Percentiles rank a stretch among this genome's conserved stretches.
These are phyloP conservation scores for Elymus sibiricus DNA, from an alignment of 176 grass and related monocot genomes.

Conservation along the genomic window DNA sequence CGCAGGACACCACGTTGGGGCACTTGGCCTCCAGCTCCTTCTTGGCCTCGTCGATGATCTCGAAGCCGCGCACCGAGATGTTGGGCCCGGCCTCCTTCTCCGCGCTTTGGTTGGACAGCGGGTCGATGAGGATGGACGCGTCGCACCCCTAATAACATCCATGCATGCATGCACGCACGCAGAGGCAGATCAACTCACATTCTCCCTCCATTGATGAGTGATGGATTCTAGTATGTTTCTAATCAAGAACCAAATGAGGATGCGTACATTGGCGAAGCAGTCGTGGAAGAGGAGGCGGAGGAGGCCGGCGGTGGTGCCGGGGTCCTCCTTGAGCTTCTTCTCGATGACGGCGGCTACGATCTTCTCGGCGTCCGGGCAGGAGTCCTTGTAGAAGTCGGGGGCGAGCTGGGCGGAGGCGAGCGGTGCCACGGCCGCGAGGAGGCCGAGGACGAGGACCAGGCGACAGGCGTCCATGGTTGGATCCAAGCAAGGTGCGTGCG, in stretches of 20 bases:
- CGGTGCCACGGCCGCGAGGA: background rate
- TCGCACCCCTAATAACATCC: slow-evolving; percentile 50
- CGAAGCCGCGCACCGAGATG: slow-evolving; percentile 51
- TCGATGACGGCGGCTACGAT: slow-evolving; percentile 27
- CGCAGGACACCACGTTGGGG: slow-evolving; percentile 60
- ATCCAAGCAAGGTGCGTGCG: background rate
- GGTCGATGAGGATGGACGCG: slow-evolving; percentile 73
- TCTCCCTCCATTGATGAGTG: background rate
- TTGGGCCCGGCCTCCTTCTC: slow-evolving; percentile 63
- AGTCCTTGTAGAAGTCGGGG: slow-evolving; percentile 26
- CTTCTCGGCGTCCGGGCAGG: slow-evolving; percentile 48
- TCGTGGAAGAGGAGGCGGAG: slow-evolving; percentile 60
- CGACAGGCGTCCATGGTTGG: slow-evolving; percentile 26
- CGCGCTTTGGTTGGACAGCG: slow-evolving; percentile 36
- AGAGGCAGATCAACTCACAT: background rate
- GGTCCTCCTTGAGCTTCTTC: slow-evolving; percentile 28
- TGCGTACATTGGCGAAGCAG: slow-evolving; percentile 46
- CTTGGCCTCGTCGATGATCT: slow-evolving; percentile 73
- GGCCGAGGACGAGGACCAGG: background rate
- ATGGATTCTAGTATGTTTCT: background rate
- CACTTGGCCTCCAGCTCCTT: slow-evolving; percentile 50
- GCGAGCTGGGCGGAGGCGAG: slow-evolving; percentile 15
- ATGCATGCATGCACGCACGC: background rate
- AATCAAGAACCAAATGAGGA: background rate
- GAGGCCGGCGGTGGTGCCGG: slow-evolving; percentile 30